These are phyloP conservation scores for Candida multigemmis DNA, from an alignment of 805 yeast genomes.

Conservation along the genomic window DNA sequence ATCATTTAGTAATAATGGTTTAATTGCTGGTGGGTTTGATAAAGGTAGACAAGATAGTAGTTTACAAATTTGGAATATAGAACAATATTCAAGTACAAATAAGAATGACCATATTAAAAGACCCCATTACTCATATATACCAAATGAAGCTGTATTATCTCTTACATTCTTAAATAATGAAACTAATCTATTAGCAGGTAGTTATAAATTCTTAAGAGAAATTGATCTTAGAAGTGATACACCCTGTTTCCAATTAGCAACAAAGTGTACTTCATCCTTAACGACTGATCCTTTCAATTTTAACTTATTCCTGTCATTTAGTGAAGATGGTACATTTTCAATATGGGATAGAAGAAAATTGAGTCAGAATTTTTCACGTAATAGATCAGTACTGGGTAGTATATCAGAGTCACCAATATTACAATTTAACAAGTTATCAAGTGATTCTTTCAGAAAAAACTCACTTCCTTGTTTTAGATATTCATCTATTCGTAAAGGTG, in stretches of 20 bases:
- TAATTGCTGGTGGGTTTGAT: slow-evolving; percentile 74
- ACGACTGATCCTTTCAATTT: slow-evolving; percentile 60
- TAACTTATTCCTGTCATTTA: slow-evolving; percentile 60
- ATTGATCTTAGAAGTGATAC: slow-evolving; percentile 60
- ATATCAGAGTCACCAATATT: slow-evolving; percentile 47
- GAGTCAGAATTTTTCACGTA: slow-evolving; percentile 9
- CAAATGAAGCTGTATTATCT: slow-evolving; percentile 69
- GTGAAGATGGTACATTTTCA: slow-evolving; percentile 79
- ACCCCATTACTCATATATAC: slow-evolving; percentile 49
- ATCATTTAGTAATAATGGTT: slow-evolving; percentile 55
- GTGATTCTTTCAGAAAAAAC: slow-evolving; percentile 51
- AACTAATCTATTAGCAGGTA: slow-evolving; percentile 55
- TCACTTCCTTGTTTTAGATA: slow-evolving; percentile 60
- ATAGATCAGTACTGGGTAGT: slow-evolving; percentile 5
- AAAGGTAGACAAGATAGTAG: slow-evolving; percentile 70
- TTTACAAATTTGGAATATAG: slow-evolving; percentile 72
- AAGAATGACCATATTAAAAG: slow-evolving; percentile 41
- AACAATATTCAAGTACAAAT: slow-evolving; percentile 41
- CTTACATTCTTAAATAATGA: slow-evolving; percentile 53
- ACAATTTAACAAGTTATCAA: slow-evolving; percentile 51
- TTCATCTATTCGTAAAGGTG: slow-evolving; percentile 58
- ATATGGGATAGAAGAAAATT: slow-evolving; percentile 74
- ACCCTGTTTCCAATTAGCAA: slow-evolving; percentile 66
- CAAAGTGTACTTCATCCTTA: slow-evolving; percentile 62
- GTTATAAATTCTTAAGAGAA: slow-evolving; percentile 70